Conservation (phyloP, 768 basidiomycete species). For the Naganishia kalamii region DNA sequence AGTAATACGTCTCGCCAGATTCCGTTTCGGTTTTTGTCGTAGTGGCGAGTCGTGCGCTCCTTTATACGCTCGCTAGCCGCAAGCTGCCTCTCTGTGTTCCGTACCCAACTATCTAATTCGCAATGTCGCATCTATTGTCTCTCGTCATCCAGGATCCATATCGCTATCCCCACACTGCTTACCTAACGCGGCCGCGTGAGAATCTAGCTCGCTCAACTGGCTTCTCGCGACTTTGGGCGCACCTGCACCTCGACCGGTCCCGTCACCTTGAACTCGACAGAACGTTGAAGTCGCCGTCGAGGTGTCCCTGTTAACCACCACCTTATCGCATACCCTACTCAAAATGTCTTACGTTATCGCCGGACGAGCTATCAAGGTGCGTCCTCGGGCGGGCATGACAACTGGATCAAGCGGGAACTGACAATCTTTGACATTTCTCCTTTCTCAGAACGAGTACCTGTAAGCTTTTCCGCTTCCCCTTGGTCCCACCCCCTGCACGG, state of each 20-base stretch:
- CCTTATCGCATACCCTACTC: background rate
- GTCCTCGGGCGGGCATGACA: slow-evolving; percentile 3
- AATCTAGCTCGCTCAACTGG: no score
- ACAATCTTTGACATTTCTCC: background rate
- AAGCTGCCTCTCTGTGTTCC: no score
- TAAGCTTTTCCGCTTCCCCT: slow-evolving; percentile 22
- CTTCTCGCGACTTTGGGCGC: background rate
- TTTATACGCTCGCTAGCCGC: no score
- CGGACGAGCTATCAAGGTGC: slow-evolving; percentile 45
- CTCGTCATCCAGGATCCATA: background rate
- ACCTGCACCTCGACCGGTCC: no score
- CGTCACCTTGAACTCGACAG: no score
- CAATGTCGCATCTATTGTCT: background rate
- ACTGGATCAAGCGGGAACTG: background rate
- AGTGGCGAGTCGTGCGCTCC: no score
- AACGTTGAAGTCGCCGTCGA: background rate
- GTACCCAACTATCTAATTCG: background rate
- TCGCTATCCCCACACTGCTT: background rate
- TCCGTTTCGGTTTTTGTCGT: no score
- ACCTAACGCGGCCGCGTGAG: background rate
- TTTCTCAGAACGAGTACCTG: slow-evolving; percentile 45
- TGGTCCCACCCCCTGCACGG: background rate
- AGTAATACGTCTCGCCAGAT: background rate
- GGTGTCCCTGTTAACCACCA: background rate
- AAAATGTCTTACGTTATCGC: slow-evolving; percentile 47